A percentile compares a stretch with the other conserved stretches of the same genome.
Evolutionary conservation across 2,329 filamentous ascomycete species (phyloP).

Genomic region (Fusarium acutatum): DNA sequence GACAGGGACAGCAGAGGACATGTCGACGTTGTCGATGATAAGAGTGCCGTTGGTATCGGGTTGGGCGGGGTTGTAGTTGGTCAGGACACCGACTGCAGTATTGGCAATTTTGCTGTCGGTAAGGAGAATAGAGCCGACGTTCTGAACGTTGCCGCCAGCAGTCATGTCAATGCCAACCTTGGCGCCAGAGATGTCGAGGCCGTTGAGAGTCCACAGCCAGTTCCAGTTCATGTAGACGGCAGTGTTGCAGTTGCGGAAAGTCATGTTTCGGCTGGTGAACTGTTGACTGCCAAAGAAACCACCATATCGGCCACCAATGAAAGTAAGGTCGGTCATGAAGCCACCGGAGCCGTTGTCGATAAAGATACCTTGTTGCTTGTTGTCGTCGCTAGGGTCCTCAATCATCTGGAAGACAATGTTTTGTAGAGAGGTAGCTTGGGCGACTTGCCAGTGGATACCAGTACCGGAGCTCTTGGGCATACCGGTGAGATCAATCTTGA

Average conservation of each 20-base stretch:
- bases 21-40: constrained; percentile 90
- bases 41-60: constrained; percentile 80
- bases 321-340: constrained; percentile 83
- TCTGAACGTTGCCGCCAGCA: constrained; percentile 69
- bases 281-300: constrained; percentile 87
- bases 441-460: constrained; percentile 86
- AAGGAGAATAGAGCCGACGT: constrained; percentile 80
- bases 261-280: constrained; percentile 84
- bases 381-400: constrained; percentile 68
- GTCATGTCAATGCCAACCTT: constrained; percentile 83
- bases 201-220: constrained; percentile 87
- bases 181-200: constrained; percentile 76
- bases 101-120: constrained; percentile 82
- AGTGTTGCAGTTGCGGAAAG: constrained; percentile 83
- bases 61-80: constrained; percentile 71
- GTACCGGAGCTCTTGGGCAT: constrained; percentile 69
- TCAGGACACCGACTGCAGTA: constrained; percentile 79
- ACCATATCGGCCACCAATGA: constrained; percentile 83
- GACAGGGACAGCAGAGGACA: constrained; percentile 69
- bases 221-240: constrained; percentile 93
- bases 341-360: constrained; percentile 88
- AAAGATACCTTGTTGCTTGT: constrained; percentile 80
- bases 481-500: constrained; percentile 77
- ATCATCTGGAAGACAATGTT: constrained; percentile 86
- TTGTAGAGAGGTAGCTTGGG: constrained; percentile 82